Conservation (phyloP, 1,284 basidiomycete species). For the Rhizoctonia solani region DNA sequence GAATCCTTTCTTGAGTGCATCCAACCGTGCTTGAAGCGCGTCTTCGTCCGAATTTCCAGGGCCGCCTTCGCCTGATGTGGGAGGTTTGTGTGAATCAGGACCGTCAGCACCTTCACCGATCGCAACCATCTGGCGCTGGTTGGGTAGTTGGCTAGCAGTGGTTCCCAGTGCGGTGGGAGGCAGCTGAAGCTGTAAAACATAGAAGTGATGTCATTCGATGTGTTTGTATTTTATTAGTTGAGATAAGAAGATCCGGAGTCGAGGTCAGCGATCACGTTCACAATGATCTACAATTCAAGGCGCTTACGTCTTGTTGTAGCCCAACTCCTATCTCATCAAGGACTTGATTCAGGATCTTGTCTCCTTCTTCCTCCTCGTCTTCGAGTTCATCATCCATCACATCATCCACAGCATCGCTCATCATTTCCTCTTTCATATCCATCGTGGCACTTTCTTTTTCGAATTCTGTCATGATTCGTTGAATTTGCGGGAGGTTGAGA, state of each 20-base stretch:
- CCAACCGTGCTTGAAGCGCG: slow-evolving; percentile 82
- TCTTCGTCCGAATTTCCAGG: slow-evolving; percentile 76
- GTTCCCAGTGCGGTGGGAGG: slow-evolving; percentile 72
- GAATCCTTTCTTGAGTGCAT: slow-evolving; percentile 57
- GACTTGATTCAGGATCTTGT: slow-evolving; percentile 95
- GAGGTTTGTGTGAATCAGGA: slow-evolving; percentile 42
- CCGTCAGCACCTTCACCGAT: slow-evolving; percentile 65
- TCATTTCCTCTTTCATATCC: slow-evolving; percentile 99
- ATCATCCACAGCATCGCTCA: slow-evolving; percentile 98
- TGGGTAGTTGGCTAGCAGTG: slow-evolving; percentile 62
- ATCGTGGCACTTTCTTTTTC: slow-evolving; percentile 96
- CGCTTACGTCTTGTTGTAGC: slow-evolving; percentile 83
- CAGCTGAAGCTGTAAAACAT: slow-evolving; percentile 67
- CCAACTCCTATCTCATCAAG: slow-evolving; percentile 96
- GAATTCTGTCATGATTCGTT: slow-evolving; percentile 97
- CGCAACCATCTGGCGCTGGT: slow-evolving; percentile 76
- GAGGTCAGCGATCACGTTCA: too few species aligned
- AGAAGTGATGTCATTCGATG: not conserved
- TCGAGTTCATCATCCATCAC: slow-evolving; percentile 94
- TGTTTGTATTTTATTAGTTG: too few species aligned
- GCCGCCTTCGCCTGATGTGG: slow-evolving; percentile 50
- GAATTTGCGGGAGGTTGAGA: slow-evolving; percentile 92
- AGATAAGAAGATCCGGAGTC: too few species aligned
- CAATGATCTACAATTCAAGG: not conserved
- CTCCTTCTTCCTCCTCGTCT: slow-evolving; percentile 94